Percentiles rank a stretch among this genome's conserved stretches.
phyloP scores from a whole-genome alignment of 495 filamentous ascomycete genomes.

The Penicillium crystallinum region DNA sequence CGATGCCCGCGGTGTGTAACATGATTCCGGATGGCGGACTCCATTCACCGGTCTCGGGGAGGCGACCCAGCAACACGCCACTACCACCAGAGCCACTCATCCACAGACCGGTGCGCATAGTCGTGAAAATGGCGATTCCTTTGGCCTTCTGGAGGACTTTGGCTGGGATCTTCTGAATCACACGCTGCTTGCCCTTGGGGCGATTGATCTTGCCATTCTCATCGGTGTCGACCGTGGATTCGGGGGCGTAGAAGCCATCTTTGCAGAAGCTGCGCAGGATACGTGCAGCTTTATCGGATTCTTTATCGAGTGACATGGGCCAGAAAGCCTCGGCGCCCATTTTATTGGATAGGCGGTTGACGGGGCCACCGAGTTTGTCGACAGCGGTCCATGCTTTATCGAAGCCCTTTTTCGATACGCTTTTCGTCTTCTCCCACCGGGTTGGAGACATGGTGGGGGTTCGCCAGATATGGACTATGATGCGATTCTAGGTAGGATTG shows the following conservation, averaged over 20 bases:
- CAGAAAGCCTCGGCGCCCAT: constrained; percentile 76
- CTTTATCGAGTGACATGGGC: constrained; percentile 74
- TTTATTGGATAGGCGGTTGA: constrained; percentile 68
- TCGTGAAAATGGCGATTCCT: constrained; percentile 85
- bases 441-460: constrained; percentile 26
- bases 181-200: constrained; percentile 60
- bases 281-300: constrained; percentile 76
- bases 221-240: constrained; percentile 25
- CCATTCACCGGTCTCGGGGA: constrained; percentile 75
- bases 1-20: constrained; percentile 77
- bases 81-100: constrained; percentile 77
- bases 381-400: constrained; percentile 50
- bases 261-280: constrained; percentile 77
- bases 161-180: constrained; percentile 77
- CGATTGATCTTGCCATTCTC: constrained; percentile 43
- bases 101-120: constrained; percentile 90
- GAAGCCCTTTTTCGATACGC: constrained; percentile 48
- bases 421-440: constrained; percentile 38
- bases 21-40: constrained; percentile 83
- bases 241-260: constrained; percentile 57
- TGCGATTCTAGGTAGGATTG: neutral
- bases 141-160: constrained; percentile 80
- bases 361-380: constrained; percentile 58
- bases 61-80: constrained; percentile 73
- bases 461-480: neutral